Percentiles rank a stretch among this genome's conserved stretches.
These are phyloP conservation scores for Yamadazyma dushanensis DNA, from an alignment of 1,139 yeast species.

Conservation along the genomic window DNA sequence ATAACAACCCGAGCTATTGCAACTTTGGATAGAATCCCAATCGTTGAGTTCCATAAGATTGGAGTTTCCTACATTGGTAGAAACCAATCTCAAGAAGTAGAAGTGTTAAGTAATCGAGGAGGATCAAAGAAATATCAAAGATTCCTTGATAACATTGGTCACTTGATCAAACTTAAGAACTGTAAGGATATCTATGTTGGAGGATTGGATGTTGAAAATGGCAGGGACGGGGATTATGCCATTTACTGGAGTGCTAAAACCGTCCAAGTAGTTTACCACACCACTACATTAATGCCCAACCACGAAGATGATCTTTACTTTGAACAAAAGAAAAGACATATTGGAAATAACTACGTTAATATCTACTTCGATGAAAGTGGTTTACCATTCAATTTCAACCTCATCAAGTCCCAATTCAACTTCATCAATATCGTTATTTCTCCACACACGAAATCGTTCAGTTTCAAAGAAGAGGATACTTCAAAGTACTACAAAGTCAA, in stretches of 20 bases:
- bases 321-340: slow-evolving; percentile 74
- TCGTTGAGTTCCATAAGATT: slow-evolving; percentile 75
- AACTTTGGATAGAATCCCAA: slow-evolving; percentile 74
- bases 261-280: slow-evolving; percentile 72
- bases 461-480: slow-evolving; percentile 3
- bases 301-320: slow-evolving; percentile 34
- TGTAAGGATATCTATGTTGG: slow-evolving; percentile 63
- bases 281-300: slow-evolving; percentile 78
- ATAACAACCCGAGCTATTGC: slow-evolving; percentile 57
- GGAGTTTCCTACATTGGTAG: slow-evolving; percentile 77
- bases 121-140: slow-evolving; percentile 66
- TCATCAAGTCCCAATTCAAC: slow-evolving; percentile 77
- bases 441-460: slow-evolving; percentile 47
- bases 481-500: slow-evolving; percentile 55
- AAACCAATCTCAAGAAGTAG: slow-evolving; percentile 61
- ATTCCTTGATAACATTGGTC: slow-evolving; percentile 62
- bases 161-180: slow-evolving; percentile 55
- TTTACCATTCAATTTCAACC: slow-evolving; percentile 64
- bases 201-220: slow-evolving; percentile 71
- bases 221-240: slow-evolving; percentile 75
- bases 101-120: slow-evolving; percentile 60
- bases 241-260: slow-evolving; percentile 72
- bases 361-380: slow-evolving; percentile 77
- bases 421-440: slow-evolving; percentile 77
- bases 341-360: slow-evolving; percentile 83